phyloP scores from a whole-genome alignment of 2,329 filamentous ascomycete species.

The Claviceps pazoutovae region DNA sequence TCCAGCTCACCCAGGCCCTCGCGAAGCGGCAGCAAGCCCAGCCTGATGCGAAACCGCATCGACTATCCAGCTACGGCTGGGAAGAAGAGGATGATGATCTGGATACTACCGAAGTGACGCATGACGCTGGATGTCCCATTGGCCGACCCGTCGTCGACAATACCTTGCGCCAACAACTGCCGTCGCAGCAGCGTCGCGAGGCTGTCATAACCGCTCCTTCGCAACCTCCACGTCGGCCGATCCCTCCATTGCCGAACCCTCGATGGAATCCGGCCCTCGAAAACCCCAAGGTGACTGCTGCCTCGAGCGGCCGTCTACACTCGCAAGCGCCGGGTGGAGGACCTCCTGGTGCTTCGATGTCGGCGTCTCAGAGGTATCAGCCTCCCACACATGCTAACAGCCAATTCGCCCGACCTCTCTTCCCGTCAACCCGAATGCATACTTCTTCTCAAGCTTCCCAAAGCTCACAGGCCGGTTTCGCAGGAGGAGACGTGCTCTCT shows the following conservation, averaged over 20 bases:
- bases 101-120: constrained; percentile 42
- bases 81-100: constrained; percentile 44
- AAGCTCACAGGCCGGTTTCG: constrained; percentile 12
- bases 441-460: constrained; percentile 9
- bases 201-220: constrained; percentile 7
- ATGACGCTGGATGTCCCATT: constrained; percentile 29
- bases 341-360: constrained; percentile 11
- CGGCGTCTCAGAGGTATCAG: constrained; percentile 18
- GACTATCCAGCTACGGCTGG: constrained; percentile 26
- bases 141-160: constrained; percentile 23
- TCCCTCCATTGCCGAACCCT: constrained; percentile 21
- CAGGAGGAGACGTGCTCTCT: constrained; percentile 24
- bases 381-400: constrained; percentile 13
- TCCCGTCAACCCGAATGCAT: constrained; percentile 13
- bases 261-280: constrained; percentile 24
- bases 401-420: constrained; percentile 26
- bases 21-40: constrained; percentile 12
- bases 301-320: constrained; percentile 2
- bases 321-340: constrained; percentile 8
- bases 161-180: constrained; percentile 20
- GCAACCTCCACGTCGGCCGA: constrained; percentile 13
- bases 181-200: constrained; percentile 16
- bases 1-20: constrained; percentile 42
- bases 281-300: constrained; percentile 10
- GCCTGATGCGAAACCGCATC: constrained; percentile 10